A percentile compares a stretch with the other conserved stretches of the same genome.
Conservation (phyloP, 2,329 filamentous ascomycete genomes). For the Parafenestella ontariensis region DNA sequence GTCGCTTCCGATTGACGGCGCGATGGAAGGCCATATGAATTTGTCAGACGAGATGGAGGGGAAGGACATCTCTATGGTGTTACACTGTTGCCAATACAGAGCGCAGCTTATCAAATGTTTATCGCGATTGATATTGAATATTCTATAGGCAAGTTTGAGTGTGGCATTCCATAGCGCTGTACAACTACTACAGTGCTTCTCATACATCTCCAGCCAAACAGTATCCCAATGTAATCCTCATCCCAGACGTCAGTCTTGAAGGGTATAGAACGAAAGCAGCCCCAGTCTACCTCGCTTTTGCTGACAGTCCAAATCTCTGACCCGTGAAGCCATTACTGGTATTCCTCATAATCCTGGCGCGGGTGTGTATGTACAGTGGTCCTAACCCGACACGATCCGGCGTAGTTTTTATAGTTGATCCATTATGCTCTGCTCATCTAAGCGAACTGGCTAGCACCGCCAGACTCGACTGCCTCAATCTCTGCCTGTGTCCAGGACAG, state of each 20-base stretch:
- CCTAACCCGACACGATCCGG: conserved; percentile 20
- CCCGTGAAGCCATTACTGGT: neutral
- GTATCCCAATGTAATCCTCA: conserved; percentile 15
- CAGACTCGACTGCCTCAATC: conserved; percentile 95
- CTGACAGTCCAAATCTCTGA: conserved; percentile 9
- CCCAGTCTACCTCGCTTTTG: conserved; percentile 28
- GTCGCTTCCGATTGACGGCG: neutral
- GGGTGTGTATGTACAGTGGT: conserved; percentile 30
- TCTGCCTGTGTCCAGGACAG: conserved; percentile 77
- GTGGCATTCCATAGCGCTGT: conserved; percentile 12
- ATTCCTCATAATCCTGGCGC: conserved; percentile 17
- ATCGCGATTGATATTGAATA: conserved; percentile 13
- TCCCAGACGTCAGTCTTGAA: conserved; percentile 29
- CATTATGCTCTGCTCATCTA: conserved; percentile 38
- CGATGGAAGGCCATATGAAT: neutral
- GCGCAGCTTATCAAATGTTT: neutral
- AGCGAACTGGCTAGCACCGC: conserved; percentile 74
- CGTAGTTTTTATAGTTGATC: conserved; percentile 15
- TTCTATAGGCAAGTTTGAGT: conserved; percentile 14
- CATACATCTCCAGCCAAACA: conserved; percentile 9
- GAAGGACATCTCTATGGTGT: neutral
- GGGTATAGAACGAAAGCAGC: conserved; percentile 40
- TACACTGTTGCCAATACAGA: neutral
- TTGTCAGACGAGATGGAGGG: neutral
- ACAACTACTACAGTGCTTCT: conserved; percentile 14